Evolutionary conservation across 2,329 filamentous ascomycete genomes (phyloP), one percentile per base, ranked within the genome.

Genomic region (Diaporthe aspalathi): DNA sequence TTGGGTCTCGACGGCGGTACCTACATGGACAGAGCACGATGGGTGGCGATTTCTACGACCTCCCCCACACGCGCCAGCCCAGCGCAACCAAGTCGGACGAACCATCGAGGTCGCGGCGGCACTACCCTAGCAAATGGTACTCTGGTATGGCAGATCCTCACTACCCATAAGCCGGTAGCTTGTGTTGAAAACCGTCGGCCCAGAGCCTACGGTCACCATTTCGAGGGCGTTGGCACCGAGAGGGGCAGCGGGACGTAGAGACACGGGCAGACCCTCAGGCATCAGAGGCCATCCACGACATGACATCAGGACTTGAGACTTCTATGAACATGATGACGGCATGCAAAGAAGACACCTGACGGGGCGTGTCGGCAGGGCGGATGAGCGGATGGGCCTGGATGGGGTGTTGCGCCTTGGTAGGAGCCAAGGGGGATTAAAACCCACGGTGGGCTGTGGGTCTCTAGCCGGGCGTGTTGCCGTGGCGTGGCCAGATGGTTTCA

Each of bases 321-420:
- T 49, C 16, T 29, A n/a, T 50, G 45, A 49, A 56, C 29, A 43
- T 52, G 35, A 68, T 68, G 67, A 68, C 67, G 67, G 67, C 53
- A 68, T 68, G 43, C 29, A 54, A 43, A 60, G 35, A 60, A 27
- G 52, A 60, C 66, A 43, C 43, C 53, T 63, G 43, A 40, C 65
- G 65, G 24, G 24, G 40, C 45, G n/a, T 68, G 53, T 24, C 43
- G 60, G 60, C 45, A 65, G 60, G 29, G 5, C 45, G 32, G 53
- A 57, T 68, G 67, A 53, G 67, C 67, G n/a, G n/a, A n/a, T n/a
- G n/a, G n/a, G n/a, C n/a, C n/a, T 53, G 60, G 43, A 57, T 50
- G 32, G 49, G 45, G 43, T 43, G n/a, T 50, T 49, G 35, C 29
- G 29, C 24, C 43, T 68, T 57, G 53, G 47, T 68, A 35, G 9